These are phyloP conservation scores for Jackrogersella minutella DNA, from an alignment of 495 filamentous ascomycete genomes.

Conservation along the genomic window DNA sequence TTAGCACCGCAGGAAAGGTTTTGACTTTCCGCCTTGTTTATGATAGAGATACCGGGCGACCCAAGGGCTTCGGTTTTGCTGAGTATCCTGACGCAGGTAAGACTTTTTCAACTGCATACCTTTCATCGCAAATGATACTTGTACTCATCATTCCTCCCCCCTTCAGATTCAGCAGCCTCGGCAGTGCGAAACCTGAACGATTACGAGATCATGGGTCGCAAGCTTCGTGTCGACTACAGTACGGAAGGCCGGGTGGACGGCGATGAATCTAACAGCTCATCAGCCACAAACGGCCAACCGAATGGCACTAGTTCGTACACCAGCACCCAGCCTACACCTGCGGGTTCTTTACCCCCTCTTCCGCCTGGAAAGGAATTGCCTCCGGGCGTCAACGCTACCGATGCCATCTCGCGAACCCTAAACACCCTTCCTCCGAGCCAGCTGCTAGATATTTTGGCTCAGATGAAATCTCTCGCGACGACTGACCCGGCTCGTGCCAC, in stretches of 20 bases:
- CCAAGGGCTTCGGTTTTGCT: conserved; percentile 96
- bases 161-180: conserved; percentile 83
- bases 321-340: conserved; percentile 30
- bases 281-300: conserved; percentile 53
- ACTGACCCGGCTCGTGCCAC: conserved; percentile 84
- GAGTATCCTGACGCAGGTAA: conserved; percentile 82
- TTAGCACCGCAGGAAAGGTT: conserved; percentile 85
- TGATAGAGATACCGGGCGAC: conserved; percentile 92
- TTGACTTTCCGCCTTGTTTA: conserved; percentile 94
- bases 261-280: conserved; percentile 53
- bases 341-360: conserved; percentile 71
- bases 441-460: conserved; percentile 89
- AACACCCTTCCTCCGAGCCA: conserved; percentile 84
- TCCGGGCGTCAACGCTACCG: conserved; percentile 80
- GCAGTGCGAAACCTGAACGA: conserved; percentile 97
- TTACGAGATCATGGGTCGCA: conserved; percentile 93
- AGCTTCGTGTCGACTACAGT: conserved; percentile 92
- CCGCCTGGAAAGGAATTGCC: conserved; percentile 85
- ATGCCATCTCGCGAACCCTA: conserved; percentile 90
- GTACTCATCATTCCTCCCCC: conserved; percentile 28
- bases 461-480: conserved; percentile 90
- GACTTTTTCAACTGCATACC: conserved; percentile 11
- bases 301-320: conserved; percentile 36
- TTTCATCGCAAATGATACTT: neutral
- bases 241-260: conserved; percentile 87